phyloP scores from a whole-genome alignment of 1,284 basidiomycete species.

The Malassezia vespertilionis region DNA sequence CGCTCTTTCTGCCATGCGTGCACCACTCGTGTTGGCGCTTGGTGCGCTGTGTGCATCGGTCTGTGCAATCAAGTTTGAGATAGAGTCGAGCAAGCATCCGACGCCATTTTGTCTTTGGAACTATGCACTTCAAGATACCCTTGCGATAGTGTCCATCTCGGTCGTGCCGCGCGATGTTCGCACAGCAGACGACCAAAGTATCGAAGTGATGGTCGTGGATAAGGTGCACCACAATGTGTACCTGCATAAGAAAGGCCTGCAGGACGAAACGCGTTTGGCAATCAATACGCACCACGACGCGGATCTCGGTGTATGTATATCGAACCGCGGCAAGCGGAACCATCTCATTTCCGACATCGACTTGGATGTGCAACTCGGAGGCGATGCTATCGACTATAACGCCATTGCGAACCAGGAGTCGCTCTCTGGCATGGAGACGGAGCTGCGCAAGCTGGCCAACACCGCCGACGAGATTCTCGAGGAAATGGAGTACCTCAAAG shows the following conservation, averaged over 20 bases:
- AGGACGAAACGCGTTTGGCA: constrained; percentile 80
- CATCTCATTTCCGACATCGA: constrained; percentile 54
- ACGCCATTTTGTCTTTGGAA: constrained; percentile 45
- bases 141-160: constrained; percentile 72
- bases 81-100: constrained; percentile 22
- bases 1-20: background rate
- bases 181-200: constrained; percentile 25
- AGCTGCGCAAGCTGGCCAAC: constrained; percentile 94
- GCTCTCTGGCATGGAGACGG: constrained; percentile 84
- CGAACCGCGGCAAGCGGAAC: constrained; percentile 52
- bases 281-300: constrained; percentile 86
- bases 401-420: constrained; percentile 98
- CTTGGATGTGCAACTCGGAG: constrained; percentile 92
- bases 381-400: constrained; percentile 97
- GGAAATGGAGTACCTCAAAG: constrained; percentile 83
- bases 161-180: constrained; percentile 53
- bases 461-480: constrained; percentile 87
- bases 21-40: too few relatives aligned
- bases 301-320: constrained; percentile 89
- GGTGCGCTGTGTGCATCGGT: constrained; percentile 6
- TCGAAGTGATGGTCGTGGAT: constrained; percentile 90
- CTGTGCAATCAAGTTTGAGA: constrained; percentile 43
- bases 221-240: constrained; percentile 82
- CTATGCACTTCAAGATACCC: constrained; percentile 43
- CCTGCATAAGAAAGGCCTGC: constrained; percentile 74